phyloP scores from a whole-genome alignment of 108 stramenopile species.

The Pelagomonas calceolata region DNA sequence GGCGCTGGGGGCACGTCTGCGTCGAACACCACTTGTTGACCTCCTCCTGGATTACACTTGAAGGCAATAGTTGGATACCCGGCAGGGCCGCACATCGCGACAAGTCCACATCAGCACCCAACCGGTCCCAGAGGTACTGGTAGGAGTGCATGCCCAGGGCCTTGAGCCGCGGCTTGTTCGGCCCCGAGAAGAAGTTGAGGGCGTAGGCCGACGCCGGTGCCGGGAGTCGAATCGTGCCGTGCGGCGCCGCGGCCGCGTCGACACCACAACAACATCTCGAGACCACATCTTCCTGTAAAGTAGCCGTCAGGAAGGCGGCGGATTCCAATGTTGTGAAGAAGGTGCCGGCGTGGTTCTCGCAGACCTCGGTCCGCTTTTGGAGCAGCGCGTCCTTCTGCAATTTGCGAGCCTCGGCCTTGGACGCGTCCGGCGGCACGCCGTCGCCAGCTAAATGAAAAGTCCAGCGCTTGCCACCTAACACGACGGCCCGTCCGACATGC shows the following conservation, averaged over 20 bases:
- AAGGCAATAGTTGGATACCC: background rate
- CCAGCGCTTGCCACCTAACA: background rate
- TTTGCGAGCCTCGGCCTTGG: background rate
- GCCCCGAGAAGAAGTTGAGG: background rate
- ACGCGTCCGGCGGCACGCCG: background rate
- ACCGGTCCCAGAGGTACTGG: background rate
- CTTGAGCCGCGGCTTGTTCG: background rate
- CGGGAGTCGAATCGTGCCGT: background rate
- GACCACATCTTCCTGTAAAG: background rate
- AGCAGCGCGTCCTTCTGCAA: background rate
- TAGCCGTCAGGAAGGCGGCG: background rate
- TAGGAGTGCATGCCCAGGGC: background rate
- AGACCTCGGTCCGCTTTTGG: background rate
- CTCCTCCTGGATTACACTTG: background rate
- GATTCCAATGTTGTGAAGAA: background rate
- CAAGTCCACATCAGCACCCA: background rate
- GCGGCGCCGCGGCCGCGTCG: background rate
- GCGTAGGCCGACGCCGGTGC: background rate
- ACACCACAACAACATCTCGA: background rate
- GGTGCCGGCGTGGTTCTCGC: background rate
- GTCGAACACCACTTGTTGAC: background rate
- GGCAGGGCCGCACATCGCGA: background rate
- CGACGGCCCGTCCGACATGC: background rate
- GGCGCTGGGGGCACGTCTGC: background rate
- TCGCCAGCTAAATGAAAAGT: background rate